Conservation (phyloP, 768 basidiomycete species). For the Hygrocybe punicea region DNA sequence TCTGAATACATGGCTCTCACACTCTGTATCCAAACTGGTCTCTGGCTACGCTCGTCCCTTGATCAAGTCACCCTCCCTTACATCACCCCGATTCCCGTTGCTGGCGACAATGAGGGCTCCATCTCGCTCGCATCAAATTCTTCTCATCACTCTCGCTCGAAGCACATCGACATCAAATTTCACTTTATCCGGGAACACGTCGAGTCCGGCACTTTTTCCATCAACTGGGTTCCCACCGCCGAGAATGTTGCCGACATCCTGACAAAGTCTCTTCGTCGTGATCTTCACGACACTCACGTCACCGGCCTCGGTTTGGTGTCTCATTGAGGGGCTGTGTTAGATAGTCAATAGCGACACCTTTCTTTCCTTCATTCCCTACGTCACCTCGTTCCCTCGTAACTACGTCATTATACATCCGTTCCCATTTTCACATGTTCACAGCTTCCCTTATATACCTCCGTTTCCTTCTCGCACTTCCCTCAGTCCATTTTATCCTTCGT, state of each 20-base stretch:
- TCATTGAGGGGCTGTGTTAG: conserved; percentile 11
- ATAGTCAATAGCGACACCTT: background rate
- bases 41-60: conserved; percentile 28
- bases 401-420: background rate
- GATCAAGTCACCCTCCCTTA: conserved; percentile 19
- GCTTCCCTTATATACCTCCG: background rate
- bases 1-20: conserved; percentile 3
- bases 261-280: conserved; percentile 33
- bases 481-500: background rate
- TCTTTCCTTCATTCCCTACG: background rate
- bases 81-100: conserved; percentile 38
- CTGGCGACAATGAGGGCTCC: conserved; percentile 23
- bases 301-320: conserved; percentile 6
- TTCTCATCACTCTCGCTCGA: conserved; percentile 25
- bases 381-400: background rate
- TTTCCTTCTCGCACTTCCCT: background rate
- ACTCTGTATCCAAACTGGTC: background rate
- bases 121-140: conserved; percentile 12
- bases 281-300: background rate
- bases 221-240: conserved; percentile 29
- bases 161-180: conserved; percentile 35
- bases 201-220: conserved; percentile 14
- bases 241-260: conserved; percentile 41
- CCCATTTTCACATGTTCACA: background rate
- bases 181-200: conserved; percentile 38